Base-by-base conservation (phyloP, 805 yeast species). In the Ogataea zsoltii region DNA sequence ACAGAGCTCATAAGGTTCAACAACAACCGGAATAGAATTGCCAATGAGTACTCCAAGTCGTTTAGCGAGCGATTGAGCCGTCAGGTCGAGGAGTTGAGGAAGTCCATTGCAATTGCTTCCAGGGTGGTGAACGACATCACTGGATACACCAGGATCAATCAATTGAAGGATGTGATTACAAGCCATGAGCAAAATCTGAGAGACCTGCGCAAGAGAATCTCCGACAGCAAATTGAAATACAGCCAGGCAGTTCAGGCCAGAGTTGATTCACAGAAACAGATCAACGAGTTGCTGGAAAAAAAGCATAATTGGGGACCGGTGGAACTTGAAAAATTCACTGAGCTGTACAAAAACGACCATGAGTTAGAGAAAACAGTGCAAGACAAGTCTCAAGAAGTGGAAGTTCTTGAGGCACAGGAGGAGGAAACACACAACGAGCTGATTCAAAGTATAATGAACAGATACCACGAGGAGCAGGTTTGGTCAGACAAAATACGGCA, bases 401-500 rank as follows among this genome's bases (percentile, higher is more conserved):
- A 72, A 17, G 65, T 69, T 19, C 71, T 80, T 1, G 97, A 91
- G 54, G 61, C 58, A 2, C 62, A 66, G 38, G 86, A 84, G 33
- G 96, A 90, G 45, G 82, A 82, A 9, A 65, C 83, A 15, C 92
- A 86, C 54, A 75, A 80, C 44, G 78, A 75, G 45, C 67, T 90
- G 38, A 83, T 89, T 14, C 82, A 82, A 45, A 83, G 88, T 48
- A 94, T 94, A 14, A 71, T 92, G 58, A 82, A 90, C 2, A 72
- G 98, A 55, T 94, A 94, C 58, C 96, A 92, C 51, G 98, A 94
- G 63, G 99, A 94, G 60, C 98, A 94, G 65, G 81, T 94, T 7
- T 94, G 99, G 98, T 88, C 97, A 2, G 99, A 94, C 67, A 91
- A 91, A 65, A 94, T 94, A 48, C 74, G 99, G 49, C 78, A 91